Evolutionary conservation across 495 filamentous ascomycete genomes (phyloP).

Genomic region (Annulohypoxylon nitens): DNA sequence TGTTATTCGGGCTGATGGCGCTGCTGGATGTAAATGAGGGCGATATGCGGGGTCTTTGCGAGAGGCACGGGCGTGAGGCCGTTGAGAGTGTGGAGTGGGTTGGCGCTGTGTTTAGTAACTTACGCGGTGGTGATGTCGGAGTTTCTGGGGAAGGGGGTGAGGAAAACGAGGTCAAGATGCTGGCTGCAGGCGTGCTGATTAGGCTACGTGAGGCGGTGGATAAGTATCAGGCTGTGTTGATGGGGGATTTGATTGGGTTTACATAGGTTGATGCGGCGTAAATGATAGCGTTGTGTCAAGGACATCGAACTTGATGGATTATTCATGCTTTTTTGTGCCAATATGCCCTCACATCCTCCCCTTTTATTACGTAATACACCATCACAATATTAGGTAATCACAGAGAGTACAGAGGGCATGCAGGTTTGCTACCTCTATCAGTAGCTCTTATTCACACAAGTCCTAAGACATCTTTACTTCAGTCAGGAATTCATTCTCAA

Average conservation of each 20-base stretch:
- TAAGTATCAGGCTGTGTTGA: conserved; percentile 76
- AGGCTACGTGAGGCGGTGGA: conserved; percentile 83
- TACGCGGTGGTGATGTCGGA: conserved; percentile 57
- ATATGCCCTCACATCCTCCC: background rate
- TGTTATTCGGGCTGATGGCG: conserved; percentile 84
- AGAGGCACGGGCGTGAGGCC: conserved; percentile 65
- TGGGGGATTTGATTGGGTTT: conserved; percentile 71
- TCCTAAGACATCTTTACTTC: too few species aligned
- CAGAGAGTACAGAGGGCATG: background rate
- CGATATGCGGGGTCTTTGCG: conserved; percentile 80
- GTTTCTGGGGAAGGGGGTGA: conserved; percentile 59
- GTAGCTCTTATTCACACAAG: too few species aligned
- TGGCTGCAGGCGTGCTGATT: conserved; percentile 88
- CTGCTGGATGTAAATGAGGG: conserved; percentile 86
- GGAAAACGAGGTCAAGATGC: conserved; percentile 72
- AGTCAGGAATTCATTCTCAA: background rate
- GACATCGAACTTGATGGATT: background rate
- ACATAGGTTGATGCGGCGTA: conserved; percentile 13
- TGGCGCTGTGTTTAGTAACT: conserved; percentile 55
- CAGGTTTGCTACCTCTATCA: too few species aligned
- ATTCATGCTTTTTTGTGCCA: background rate
- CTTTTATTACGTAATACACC: background rate
- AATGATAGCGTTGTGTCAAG: background rate
- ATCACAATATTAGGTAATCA: background rate
- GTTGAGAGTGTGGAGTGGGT: conserved; percentile 70